Conservation (phyloP, 2,329 filamentous ascomycete species). For the Chaetoscypha palmicola region DNA sequence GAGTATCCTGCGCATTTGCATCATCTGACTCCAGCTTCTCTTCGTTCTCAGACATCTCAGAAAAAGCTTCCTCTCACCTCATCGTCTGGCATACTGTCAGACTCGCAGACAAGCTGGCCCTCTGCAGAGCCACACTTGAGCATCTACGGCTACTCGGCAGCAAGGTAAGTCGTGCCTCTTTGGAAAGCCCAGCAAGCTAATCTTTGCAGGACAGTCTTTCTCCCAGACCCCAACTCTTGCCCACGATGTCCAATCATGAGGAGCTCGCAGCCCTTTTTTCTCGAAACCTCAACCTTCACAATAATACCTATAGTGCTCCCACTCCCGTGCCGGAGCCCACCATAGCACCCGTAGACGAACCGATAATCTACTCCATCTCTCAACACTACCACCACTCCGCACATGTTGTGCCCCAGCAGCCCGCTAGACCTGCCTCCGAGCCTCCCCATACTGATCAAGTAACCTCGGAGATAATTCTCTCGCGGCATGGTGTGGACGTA, state of each 20-base stretch:
- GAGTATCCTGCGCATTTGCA: conserved; percentile 20
- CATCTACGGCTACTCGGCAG: conserved; percentile 22
- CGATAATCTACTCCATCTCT: conserved; percentile 66
- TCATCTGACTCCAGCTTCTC: conserved; percentile 27
- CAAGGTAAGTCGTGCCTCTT: conserved; percentile 28
- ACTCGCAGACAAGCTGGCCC: conserved; percentile 16
- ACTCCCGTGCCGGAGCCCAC: conserved; percentile 29
- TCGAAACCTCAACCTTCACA: conserved; percentile 60
- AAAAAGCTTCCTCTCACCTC: too few relatives aligned
- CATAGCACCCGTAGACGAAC: conserved; percentile 30
- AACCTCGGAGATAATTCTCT: conserved; percentile 51
- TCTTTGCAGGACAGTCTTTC: conserved; percentile 27
- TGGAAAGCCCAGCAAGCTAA: conserved; percentile 17
- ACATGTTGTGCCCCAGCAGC: conserved; percentile 48
- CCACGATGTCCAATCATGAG: conserved; percentile 62
- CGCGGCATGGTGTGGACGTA: conserved; percentile 63
- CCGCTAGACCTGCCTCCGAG: conserved; percentile 43
- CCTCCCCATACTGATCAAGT: conserved; percentile 42
- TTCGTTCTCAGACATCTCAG: conserved; percentile 17
- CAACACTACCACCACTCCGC: conserved; percentile 80
- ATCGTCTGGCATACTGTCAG: conserved; percentile 7
- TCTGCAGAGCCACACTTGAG: conserved; percentile 22
- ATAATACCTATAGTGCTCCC: conserved; percentile 26
- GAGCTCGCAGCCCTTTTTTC: conserved; percentile 77
- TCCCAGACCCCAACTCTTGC: conserved; percentile 32